phyloP scores from a whole-genome alignment of 768 basidiomycete species.

The Fomitopsis serialis region DNA sequence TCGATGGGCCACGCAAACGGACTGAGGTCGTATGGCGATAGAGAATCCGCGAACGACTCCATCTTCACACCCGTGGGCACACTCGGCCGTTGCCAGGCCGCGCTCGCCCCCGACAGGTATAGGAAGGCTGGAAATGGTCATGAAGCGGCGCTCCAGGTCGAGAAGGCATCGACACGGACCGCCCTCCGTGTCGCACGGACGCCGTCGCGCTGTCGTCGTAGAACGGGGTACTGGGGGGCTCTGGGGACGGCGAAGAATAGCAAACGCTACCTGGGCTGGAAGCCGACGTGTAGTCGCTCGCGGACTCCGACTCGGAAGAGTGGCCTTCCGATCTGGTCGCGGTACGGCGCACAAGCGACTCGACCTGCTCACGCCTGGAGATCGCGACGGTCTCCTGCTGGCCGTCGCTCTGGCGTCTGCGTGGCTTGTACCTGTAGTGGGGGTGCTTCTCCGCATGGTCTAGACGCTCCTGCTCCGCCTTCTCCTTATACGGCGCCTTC shows the following conservation, averaged over 20 bases:
- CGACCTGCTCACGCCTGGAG: constrained; percentile 24
- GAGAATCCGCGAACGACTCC: no score
- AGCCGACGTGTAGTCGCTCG: constrained; percentile 2
- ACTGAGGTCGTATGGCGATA: no score
- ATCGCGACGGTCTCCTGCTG: constrained; percentile 11
- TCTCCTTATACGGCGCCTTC: constrained; percentile 41
- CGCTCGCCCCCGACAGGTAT: not conserved
- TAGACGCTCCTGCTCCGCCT: constrained; percentile 49
- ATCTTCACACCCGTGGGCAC: no score
- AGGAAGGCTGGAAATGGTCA: not conserved
- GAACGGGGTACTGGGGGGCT: constrained; percentile 9
- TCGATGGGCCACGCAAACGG: no score
- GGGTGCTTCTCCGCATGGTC: constrained; percentile 54
- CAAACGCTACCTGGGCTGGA: constrained; percentile 8
- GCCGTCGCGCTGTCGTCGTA: not conserved
- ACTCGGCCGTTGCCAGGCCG: not conserved
- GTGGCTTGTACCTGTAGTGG: constrained; percentile 58
- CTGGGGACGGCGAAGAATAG: constrained; percentile 15
- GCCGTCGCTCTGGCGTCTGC: constrained; percentile 10
- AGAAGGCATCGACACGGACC: constrained; percentile 7
- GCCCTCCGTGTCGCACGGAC: not conserved
- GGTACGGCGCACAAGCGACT: constrained; percentile 15
- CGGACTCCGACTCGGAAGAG: constrained; percentile 4
- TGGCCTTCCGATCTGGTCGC: constrained; percentile 1
- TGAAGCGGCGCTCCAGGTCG: not conserved